Evolutionary conservation across 495 filamentous ascomycete species (phyloP), one percentile per base, ranked within the genome.

Genomic region (Penicillium canariense): DNA sequence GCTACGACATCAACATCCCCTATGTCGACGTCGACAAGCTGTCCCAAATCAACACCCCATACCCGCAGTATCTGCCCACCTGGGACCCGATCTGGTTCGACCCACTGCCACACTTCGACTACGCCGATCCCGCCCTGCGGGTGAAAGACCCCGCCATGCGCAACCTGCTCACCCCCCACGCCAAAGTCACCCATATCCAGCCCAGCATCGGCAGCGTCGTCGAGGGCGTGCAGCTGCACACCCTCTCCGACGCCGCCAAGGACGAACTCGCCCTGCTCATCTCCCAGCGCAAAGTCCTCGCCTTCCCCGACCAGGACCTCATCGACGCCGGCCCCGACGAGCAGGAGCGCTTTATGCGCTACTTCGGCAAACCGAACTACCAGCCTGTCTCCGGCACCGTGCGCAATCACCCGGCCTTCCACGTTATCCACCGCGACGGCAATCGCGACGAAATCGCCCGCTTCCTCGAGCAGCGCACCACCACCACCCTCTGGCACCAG

Each of bases 201-300:
- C 87, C 87, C 9, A 77, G 77, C 30, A 83, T 90, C 59, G 87
- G 89, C 58, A 88, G 84, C 25, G 81, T 91, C 58, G 71, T 93
- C 54, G 77, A 84, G 55, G 87, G 88, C 8, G 74, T 93, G n/a
- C 81, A 89, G 62, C 81, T 93, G 23, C 83, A 80, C 54, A 70
- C 80, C 48, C 78, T 93, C 27, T 84, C 78, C 9, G 81, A 87
- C 55, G 76, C 77, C 2, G 86, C 86, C 55, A 91, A 89, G 66
- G 86, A 91, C 60, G 89, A 93, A 53, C 82, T 93, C 12, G 89
- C 89, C 5, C 77, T 88, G 6, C 75, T 93, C 15, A 82, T 91
- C 52, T 78, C 89, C 20, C 84, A 83, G 66, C 81, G 88, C 54
- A 88, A 88, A 31, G 87, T 91, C n/a, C 84, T 92, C 20, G 82